Base-by-base conservation (phyloP, 257 asterid species). In the Jacaranda mimosifolia region DNA sequence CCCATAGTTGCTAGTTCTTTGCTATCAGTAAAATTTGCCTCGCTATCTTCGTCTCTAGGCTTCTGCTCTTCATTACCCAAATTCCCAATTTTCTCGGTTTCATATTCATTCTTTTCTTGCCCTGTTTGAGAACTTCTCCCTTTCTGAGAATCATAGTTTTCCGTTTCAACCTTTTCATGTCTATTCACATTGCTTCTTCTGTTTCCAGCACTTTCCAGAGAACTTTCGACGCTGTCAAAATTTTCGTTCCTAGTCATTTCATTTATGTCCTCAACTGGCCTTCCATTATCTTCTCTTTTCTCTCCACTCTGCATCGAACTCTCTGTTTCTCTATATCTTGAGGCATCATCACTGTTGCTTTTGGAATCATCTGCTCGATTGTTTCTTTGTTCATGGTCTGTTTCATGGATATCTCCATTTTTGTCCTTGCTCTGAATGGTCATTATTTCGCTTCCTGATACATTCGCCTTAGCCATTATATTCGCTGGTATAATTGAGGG, bases 401-500 rank as follows among this genome's bases (percentile, higher is more conserved):
- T 48, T 48, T 53, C 56, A 4, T 63, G 35, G 60, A 63, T 15
- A 35, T 51, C 32, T 26, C 32, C 32, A 26, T 26, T 26, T 26
- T 26, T 75, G 11, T 26, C 59, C 9, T 45, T 43, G n/a, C 9
- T 19, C 18, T 49, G 17, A 15, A 51, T 46, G 56, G 12, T 68
- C 39, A 6, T 38, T 9, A 4, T 49, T 36, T 72, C 75, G 15
- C 59, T 65, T 53, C 42, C 66, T 13, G 73, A 15, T 14, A 39
- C 3, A 10, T 73, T 70, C n/a, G 71, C 74, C 51, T 17, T 46
- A 3, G 62, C 59, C 13, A 77, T 75, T 32, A 26, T 68, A 68
- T 82, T 83, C 72, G 51, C 7, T 6, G 75, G 70, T 39, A 59
- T 52, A 42, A 60, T 72, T 58, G 83, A 72, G 18, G 80, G 79